phyloP scores from a whole-genome alignment of 192 early-diverging fungal genomes.

The Kickxella alabastrina region DNA sequence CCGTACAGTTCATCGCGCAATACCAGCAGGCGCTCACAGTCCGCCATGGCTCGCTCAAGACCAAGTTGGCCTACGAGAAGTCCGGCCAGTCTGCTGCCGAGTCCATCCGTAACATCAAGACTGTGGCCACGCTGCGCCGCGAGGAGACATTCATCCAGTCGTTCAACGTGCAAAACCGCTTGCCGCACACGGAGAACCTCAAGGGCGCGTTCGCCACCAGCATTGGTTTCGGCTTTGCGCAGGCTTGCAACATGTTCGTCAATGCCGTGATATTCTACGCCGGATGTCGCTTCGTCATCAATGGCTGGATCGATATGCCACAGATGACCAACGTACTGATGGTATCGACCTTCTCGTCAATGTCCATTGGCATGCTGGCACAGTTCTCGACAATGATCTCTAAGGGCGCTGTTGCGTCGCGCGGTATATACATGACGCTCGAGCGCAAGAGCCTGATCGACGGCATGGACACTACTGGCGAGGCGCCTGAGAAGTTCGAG shows the following conservation, averaged over 20 bases:
- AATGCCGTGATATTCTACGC: slow-evolving; percentile 59
- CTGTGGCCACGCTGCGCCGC: slow-evolving; percentile 71
- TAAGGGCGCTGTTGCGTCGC: slow-evolving; percentile 57
- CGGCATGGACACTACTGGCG: slow-evolving; percentile 27
- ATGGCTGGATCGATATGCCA: slow-evolving; percentile 45
- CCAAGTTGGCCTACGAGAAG: slow-evolving; percentile 62
- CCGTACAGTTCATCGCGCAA: slow-evolving; percentile 63
- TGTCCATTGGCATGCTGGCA: slow-evolving; percentile 54
- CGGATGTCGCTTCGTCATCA: slow-evolving; percentile 53
- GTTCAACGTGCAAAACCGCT: slow-evolving; percentile 46
- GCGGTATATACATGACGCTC: slow-evolving; percentile 50
- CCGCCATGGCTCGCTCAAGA: slow-evolving; percentile 45
- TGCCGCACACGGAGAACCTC: slow-evolving; percentile 45
- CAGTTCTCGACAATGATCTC: slow-evolving; percentile 55
- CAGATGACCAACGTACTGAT: slow-evolving; percentile 47
- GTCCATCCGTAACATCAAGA: slow-evolving; percentile 77
- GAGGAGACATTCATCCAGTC: slow-evolving; percentile 49
- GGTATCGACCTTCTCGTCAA: slow-evolving; percentile 57
- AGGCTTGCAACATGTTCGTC: slow-evolving; percentile 55
- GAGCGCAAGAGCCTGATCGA: slow-evolving; percentile 54
- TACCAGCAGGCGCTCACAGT: slow-evolving; percentile 59
- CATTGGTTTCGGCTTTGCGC: slow-evolving; percentile 54
- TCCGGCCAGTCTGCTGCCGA: slow-evolving; percentile 76
- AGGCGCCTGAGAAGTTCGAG: slow-evolving; percentile 15
- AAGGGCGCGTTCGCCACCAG: slow-evolving; percentile 41